phyloP scores from a whole-genome alignment of 202 grass and related monocot genomes.

The Setaria italica region DNA sequence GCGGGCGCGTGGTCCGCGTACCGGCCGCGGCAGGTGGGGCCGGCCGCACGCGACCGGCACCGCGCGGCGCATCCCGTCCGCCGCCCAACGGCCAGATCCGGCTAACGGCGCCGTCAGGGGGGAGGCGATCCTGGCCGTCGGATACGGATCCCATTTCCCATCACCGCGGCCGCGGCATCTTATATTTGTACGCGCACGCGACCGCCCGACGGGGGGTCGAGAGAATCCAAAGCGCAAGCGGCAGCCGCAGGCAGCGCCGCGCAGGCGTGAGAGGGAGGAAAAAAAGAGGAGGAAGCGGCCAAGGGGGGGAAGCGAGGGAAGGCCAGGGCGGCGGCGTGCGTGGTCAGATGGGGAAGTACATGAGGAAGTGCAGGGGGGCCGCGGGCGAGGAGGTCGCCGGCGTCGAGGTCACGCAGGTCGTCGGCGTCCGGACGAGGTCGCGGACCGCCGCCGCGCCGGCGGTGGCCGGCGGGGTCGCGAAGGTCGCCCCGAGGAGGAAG shows the following conservation, averaged over 20 bases:
- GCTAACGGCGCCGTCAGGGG: slow-evolving; percentile 57
- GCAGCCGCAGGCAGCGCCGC: slow-evolving; percentile 16
- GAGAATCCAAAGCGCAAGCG: slow-evolving; percentile 51
- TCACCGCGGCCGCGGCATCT: slow-evolving; percentile 3
- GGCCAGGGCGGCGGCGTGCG: slow-evolving; percentile 12
- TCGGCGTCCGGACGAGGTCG: slow-evolving; percentile 73
- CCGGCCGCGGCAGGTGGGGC: slow-evolving; percentile 30
- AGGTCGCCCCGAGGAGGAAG: slow-evolving; percentile 47
- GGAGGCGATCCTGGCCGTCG: slow-evolving; percentile 40
- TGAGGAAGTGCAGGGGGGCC: slow-evolving; percentile 65
- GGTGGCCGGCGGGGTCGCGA: slow-evolving; percentile 10
- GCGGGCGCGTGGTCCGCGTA: background rate
- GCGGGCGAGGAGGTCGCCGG: slow-evolving; percentile 51
- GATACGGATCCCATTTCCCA: slow-evolving; percentile 44
- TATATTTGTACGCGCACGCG: slow-evolving; percentile 53
- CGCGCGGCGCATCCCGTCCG: slow-evolving; percentile 1
- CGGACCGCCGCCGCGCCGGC: slow-evolving; percentile 31
- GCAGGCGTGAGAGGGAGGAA: slow-evolving; percentile 14
- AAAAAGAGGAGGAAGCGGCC: slow-evolving; percentile 19
- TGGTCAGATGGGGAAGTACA: slow-evolving; percentile 67
- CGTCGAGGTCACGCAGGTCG: slow-evolving; percentile 74
- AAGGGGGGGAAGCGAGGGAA: background rate
- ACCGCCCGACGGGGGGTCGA: slow-evolving; percentile 20
- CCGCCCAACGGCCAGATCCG: slow-evolving; percentile 53
- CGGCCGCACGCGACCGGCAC: slow-evolving; percentile 28